Evolutionary conservation across 1,284 basidiomycete species (phyloP), one percentile per base, ranked within the genome.

Genomic region (Leccinum fuscescens): DNA sequence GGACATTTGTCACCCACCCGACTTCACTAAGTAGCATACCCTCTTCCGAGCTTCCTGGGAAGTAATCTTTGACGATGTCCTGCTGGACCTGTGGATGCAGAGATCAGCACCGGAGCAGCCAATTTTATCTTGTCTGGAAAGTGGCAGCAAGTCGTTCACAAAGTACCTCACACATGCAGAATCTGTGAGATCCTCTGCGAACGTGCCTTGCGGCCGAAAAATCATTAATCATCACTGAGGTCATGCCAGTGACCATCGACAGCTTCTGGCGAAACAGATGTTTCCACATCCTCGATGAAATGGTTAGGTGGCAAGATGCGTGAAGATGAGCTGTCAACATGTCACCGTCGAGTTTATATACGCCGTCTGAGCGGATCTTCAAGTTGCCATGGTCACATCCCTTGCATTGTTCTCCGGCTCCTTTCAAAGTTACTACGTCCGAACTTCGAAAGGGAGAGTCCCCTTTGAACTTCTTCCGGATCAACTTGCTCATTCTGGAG

Each of bases 111-210:
- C 37, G 15, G 37, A 39, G 37, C 37, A n/a, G 15, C 37, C n/a
- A 4, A n/a, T 17, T 42, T 17, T 42, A 42, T 42, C n/a, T 42
- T 17, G n/a, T 42, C 15, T 31, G 31, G 31, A 11, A 31, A 31
- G 31, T 33, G 31, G 31, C 31, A 17, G 37, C 39, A 42, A 17
- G 39, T 17, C n/a, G 6, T 17, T 42, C n/a, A 7, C 39, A 11
- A 3, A 17, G 4, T 4, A 11, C 39, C 4, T n/a, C 39, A 42
- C 39, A 42, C 6, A n/a, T 4, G 39, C 39, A 11, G n/a, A 17
- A 17, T 42, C 0, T 42, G 39, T 4, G 39, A 42, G 9, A 1
- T 2, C 0, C 8, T n/a, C 0, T 6, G 33, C 4, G n/a, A n/a
- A 39, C 2, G 29, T 39, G n/a, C n/a, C n/a, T n/a, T n/a, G 15